Base-by-base conservation (phyloP, 352 stramenopile genomes). In the Phytophthora vignae region DNA sequence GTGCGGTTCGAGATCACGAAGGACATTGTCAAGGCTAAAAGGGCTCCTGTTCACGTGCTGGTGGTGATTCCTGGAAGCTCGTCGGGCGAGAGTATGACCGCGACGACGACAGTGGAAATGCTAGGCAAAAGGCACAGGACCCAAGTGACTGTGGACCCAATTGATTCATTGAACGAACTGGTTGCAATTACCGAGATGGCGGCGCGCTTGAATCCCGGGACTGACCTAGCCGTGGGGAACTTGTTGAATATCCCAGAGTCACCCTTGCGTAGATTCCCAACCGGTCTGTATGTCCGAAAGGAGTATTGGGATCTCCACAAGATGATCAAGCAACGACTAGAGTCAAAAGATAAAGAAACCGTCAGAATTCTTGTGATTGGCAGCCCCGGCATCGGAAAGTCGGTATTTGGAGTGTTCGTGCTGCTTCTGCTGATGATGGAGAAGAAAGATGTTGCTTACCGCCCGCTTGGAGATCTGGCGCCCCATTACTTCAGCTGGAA, bases 391-490 rank as follows among this genome's bases (percentile, higher is more conserved):
- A 64, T 75, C 63, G 68, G 62, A 10, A 71, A 71, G 60, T 75
- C 61, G 27, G 68, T 71, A 2, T 74, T 66, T 74, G 60, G 60
- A 15, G 40, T 71, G 17, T 71, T 71, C 36, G 56, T 76, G 56
- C n/a, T 71, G 21, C 61, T 79, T 17, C 0, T 67, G 36, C 73
- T 67, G 33, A 56, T 76, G 61, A 57, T 22, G 44, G 29, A 73
- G 61, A 53, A 60, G 50, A 73, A 67, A 36, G 38, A 79, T 70
- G n/a, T 79, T n/a, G 56, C 62, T 21, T 79, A 67, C 40, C 57
- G 54, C 40, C 25, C 31, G 21, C 27, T 71, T 59, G 8, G 8
- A 58, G 5, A 55, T 12, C 3, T 11, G 8, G 5, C 17, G 17
- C 17, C 25, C 42, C 71, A 64, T 60, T 57, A 68, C 12, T 62